A percentile compares a stretch with the other conserved stretches of the same genome.
Conservation (phyloP, 257 asterid genomes). For the Echium plantagineum region DNA sequence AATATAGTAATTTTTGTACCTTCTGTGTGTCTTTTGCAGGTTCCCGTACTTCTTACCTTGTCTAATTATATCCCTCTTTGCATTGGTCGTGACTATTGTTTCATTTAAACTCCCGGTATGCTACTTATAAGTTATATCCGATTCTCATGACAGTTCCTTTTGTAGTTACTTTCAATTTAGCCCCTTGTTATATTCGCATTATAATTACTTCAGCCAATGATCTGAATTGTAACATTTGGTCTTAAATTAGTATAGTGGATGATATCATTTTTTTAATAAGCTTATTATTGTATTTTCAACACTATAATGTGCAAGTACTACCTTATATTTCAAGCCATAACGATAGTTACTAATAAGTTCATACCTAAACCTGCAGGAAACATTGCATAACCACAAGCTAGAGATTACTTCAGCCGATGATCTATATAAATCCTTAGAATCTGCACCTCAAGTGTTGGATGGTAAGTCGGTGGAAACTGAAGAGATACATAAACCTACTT, state of each 20-base stretch:
- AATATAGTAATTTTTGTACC: background rate
- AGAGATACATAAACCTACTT: constrained; percentile 7
- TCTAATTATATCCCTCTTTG: constrained; percentile 46
- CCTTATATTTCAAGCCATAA: too few relatives aligned
- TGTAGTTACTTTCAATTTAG: constrained; percentile 1
- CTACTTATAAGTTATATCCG: background rate
- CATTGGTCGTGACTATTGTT: constrained; percentile 41
- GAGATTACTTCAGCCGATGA: constrained; percentile 12
- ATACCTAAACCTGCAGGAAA: constrained; percentile 43
- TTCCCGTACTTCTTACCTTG: constrained; percentile 84
- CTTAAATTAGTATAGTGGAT: too few relatives aligned
- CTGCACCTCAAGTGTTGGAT: constrained; percentile 10
- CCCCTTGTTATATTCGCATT: too few relatives aligned
- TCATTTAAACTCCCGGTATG: constrained; percentile 67
- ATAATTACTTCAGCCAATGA: too few relatives aligned
- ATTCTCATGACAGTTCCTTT: background rate
- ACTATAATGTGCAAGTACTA: too few relatives aligned
- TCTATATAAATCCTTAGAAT: constrained; percentile 21
- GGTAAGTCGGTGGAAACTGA: constrained; percentile 14
- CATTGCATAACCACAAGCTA: constrained; percentile 46
- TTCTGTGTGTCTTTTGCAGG: constrained; percentile 24
- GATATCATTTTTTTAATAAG: too few relatives aligned
- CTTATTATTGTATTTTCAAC: too few relatives aligned
- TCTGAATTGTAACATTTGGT: too few relatives aligned
- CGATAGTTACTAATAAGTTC: background rate